These are phyloP conservation scores for Pythium aquatile DNA, from an alignment of 352 stramenopile genomes.

Conservation along the genomic window DNA sequence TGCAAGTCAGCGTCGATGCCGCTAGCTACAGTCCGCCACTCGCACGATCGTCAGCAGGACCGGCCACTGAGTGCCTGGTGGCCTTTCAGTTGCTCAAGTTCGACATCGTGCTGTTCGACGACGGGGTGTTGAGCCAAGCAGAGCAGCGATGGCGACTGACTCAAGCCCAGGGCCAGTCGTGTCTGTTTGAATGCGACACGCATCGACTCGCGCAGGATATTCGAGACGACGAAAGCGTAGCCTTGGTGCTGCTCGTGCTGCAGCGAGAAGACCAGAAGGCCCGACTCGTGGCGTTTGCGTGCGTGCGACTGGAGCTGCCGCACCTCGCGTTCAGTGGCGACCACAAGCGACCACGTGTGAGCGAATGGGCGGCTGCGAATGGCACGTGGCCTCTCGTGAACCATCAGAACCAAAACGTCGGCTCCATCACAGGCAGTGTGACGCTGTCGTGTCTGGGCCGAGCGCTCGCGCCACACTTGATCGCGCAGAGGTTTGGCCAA, in stretches of 20 bases:
- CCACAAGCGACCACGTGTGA: slow-evolving; percentile 10
- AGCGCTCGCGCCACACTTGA: slow-evolving; percentile 16
- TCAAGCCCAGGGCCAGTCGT: slow-evolving; percentile 11
- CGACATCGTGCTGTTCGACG: slow-evolving; percentile 24
- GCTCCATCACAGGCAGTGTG: slow-evolving; percentile 6
- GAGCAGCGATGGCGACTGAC: background rate
- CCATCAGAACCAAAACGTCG: slow-evolving; percentile 5
- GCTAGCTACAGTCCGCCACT: background rate
- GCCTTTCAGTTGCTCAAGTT: slow-evolving; percentile 26
- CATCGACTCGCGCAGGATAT: slow-evolving; percentile 9
- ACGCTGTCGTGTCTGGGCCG: slow-evolving; percentile 22
- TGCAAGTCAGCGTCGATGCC: slow-evolving; percentile 15
- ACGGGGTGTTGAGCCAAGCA: background rate
- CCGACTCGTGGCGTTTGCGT: slow-evolving; percentile 20
- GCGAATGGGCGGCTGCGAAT: slow-evolving; percentile 21
- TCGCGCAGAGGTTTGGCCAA: background rate
- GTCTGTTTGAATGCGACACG: slow-evolving; percentile 22
- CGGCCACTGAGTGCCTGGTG: slow-evolving; percentile 4
- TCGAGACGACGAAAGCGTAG: slow-evolving; percentile 4
- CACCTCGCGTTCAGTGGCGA: slow-evolving; percentile 8
- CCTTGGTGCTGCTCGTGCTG: slow-evolving; percentile 23
- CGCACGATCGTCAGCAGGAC: no score
- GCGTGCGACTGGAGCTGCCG: slow-evolving; percentile 17
- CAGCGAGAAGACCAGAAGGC: slow-evolving; percentile 18
- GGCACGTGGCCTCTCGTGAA: slow-evolving; percentile 17